A percentile compares a stretch with the other conserved stretches of the same genome.
Evolutionary conservation across 495 filamentous ascomycete genomes (phyloP).

Genomic region (Annulohypoxylon nitens): DNA sequence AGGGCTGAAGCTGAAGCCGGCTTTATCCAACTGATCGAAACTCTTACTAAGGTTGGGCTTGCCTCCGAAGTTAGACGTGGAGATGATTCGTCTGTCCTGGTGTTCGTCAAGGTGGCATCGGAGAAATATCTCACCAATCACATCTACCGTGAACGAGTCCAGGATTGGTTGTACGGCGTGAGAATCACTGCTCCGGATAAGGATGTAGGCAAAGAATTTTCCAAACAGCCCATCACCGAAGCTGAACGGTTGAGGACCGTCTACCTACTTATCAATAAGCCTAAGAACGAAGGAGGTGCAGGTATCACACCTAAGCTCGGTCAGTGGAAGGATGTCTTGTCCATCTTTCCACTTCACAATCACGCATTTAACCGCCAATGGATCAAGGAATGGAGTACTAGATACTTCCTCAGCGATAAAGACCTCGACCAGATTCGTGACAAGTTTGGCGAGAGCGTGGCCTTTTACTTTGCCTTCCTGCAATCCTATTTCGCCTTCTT

Average conservation of each 20-base stretch:
- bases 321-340: conserved; percentile 86
- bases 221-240: conserved; percentile 79
- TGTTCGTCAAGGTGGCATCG: conserved; percentile 85
- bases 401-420: conserved; percentile 79
- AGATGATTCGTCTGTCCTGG: conserved; percentile 78
- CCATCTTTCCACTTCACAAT: conserved; percentile 91
- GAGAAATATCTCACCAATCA: conserved; percentile 70
- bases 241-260: conserved; percentile 90
- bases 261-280: conserved; percentile 87
- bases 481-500: conserved; percentile 93
- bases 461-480: conserved; percentile 96
- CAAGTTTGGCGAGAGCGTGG: conserved; percentile 92
- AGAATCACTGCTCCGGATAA: conserved; percentile 81
- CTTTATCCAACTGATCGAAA: conserved; percentile 79
- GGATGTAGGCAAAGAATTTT: conserved; percentile 72
- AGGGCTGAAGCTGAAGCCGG: conserved; percentile 74
- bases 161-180: conserved; percentile 96
- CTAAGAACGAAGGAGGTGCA: conserved; percentile 84
- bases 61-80: conserved; percentile 88
- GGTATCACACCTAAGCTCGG: conserved; percentile 87
- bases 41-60: conserved; percentile 79
- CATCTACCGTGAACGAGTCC: conserved; percentile 80
- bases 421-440: conserved; percentile 90
- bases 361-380: conserved; percentile 87
- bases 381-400: conserved; percentile 88